Evolutionary conservation across 495 filamentous ascomycete genomes (phyloP).

Genomic region (Penicillium salamii): DNA sequence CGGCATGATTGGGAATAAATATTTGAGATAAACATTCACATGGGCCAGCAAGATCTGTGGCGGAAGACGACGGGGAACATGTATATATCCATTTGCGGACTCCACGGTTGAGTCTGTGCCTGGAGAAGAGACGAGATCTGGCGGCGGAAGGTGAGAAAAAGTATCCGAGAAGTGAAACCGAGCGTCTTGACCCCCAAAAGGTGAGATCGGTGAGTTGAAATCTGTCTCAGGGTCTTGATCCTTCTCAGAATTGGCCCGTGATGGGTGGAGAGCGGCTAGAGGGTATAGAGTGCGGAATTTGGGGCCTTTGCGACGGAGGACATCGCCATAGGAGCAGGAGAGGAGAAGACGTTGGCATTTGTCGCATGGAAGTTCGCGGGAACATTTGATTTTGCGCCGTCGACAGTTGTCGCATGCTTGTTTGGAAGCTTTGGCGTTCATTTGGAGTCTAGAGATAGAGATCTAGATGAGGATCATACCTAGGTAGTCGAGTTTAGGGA

Average conservation of each 20-base stretch:
- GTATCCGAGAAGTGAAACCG: conserved; percentile 29
- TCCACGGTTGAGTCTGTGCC: conserved; percentile 35
- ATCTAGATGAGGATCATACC: conserved; percentile 8
- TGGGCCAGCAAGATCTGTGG: conserved; percentile 39
- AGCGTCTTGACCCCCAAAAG: conserved; percentile 21
- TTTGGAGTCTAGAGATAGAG: conserved; percentile 15
- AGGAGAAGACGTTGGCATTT: conserved; percentile 45
- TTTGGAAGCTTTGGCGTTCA: conserved; percentile 25
- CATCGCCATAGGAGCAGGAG: conserved; percentile 45
- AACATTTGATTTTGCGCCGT: conserved; percentile 46
- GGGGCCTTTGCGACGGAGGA: conserved; percentile 43
- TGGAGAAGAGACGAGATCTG: conserved; percentile 42
- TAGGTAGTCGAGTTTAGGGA: conserved; percentile 1
- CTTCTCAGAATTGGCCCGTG: conserved; percentile 14
- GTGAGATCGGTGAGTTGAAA: conserved; percentile 30
- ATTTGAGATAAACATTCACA: conserved; percentile 45
- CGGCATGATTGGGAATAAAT: conserved; percentile 82
- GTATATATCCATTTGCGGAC: conserved; percentile 19
- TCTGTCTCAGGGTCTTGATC: conserved; percentile 20
- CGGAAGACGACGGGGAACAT: conserved; percentile 25
- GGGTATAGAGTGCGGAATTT: conserved; percentile 47
- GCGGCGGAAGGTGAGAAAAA: conserved; percentile 27
- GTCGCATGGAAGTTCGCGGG: conserved; percentile 42
- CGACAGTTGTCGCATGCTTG: conserved; percentile 49
- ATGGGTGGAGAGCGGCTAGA: conserved; percentile 39